These are phyloP conservation scores for Microcera coccophila DNA, from an alignment of 2,329 filamentous ascomycete species.

Conservation along the genomic window DNA sequence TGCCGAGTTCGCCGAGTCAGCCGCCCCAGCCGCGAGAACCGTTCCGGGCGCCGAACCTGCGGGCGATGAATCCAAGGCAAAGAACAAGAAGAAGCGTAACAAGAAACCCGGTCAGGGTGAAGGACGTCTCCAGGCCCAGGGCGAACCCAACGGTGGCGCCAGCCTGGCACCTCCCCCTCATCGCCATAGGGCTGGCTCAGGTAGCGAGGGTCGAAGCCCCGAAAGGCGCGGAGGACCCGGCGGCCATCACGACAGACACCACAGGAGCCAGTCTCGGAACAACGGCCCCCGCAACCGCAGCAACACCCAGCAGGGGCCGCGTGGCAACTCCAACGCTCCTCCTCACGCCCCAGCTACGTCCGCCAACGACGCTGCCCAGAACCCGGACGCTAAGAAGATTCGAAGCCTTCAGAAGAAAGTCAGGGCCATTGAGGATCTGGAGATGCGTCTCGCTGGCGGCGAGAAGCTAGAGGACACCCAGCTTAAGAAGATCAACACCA, in stretches of 20 bases:
- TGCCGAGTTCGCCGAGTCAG: constrained; percentile 66
- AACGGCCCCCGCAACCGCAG: constrained; percentile 49
- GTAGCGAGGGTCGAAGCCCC: constrained; percentile 58
- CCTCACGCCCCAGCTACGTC: constrained; percentile 40
- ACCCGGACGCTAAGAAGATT: constrained; percentile 88
- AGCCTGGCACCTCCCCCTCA: constrained; percentile 46
- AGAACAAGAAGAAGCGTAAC: constrained; percentile 97
- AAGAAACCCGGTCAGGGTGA: constrained; percentile 86
- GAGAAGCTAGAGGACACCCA: constrained; percentile 98
- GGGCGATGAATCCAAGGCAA: constrained; percentile 75
- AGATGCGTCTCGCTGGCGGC: constrained; percentile 90
- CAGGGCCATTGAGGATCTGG: constrained; percentile 92
- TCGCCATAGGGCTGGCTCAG: constrained; percentile 33
- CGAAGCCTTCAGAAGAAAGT: constrained; percentile 94
- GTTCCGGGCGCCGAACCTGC: constrained; percentile 60
- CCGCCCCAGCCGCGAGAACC: constrained; percentile 64
- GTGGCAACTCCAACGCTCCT: constrained; percentile 24
- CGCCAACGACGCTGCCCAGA: constrained; percentile 48
- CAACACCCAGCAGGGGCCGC: constrained; percentile 45
- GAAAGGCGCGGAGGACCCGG: constrained; percentile 55
- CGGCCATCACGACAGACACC: constrained; percentile 21
- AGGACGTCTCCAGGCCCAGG: constrained; percentile 46
- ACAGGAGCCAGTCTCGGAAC: constrained; percentile 54
- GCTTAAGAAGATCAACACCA: constrained; percentile 95
- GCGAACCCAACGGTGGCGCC: constrained; percentile 44